A percentile compares a stretch with the other conserved stretches of the same genome.
Conservation (phyloP, 208 protist genomes). For the Naegleria gruberi region DNA sequence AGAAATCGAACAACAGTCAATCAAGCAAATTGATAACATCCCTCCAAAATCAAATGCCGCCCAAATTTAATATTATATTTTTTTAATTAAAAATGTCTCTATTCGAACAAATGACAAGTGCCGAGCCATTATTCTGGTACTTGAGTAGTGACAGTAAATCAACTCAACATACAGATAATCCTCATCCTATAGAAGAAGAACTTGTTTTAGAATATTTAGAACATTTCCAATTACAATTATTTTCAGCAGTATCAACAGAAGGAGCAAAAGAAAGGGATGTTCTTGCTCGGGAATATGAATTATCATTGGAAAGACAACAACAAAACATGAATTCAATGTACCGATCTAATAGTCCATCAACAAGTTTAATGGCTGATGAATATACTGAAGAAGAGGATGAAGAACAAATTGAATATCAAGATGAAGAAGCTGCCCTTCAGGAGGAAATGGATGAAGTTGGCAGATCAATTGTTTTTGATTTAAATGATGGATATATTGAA, state of each 20-base stretch:
- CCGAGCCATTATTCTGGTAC: too few relatives aligned
- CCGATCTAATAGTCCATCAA: neutral
- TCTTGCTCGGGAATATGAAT: neutral
- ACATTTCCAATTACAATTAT: neutral
- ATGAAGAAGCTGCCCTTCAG: neutral
- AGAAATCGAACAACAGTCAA: neutral
- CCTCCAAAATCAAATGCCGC: too few relatives aligned
- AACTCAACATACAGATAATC: too few relatives aligned
- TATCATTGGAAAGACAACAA: neutral
- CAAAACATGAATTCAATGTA: neutral
- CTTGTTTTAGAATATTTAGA: neutral
- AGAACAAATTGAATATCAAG: neutral
- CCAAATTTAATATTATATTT: too few relatives aligned
- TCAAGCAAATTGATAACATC: too few relatives aligned
- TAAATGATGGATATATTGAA: neutral
- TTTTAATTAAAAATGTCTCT: too few relatives aligned
- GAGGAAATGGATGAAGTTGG: neutral
- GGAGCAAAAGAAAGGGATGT: neutral
- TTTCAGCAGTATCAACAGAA: neutral
- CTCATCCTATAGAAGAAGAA: too few relatives aligned
- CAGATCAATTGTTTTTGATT: neutral
- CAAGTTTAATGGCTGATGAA: neutral
- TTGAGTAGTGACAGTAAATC: too few relatives aligned
- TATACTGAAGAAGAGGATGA: neutral
- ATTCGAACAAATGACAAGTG: too few relatives aligned